Conservation (phyloP, 2,329 filamentous ascomycete genomes). For the Trichoderma aggressivum region DNA sequence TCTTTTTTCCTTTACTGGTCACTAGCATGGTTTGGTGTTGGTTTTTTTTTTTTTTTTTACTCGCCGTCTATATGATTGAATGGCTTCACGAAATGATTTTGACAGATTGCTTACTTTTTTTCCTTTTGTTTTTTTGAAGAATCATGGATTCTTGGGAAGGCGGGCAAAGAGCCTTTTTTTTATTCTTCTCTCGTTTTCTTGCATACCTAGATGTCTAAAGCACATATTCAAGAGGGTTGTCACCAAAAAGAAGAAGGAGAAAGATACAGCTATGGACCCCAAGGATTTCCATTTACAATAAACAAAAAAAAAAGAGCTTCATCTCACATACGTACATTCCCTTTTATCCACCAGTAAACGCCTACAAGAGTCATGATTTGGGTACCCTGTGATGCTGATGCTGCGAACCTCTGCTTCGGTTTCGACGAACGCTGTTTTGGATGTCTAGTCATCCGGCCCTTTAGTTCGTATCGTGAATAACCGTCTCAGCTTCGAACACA, state of each 20-base stretch:
- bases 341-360: conserved; percentile 3
- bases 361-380: conserved; percentile 8
- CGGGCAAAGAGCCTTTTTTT: neutral
- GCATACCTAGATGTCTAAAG: conserved; percentile 15
- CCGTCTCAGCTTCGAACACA: neutral
- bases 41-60: neutral
- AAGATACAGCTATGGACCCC: neutral
- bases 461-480: neutral
- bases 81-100: conserved; percentile 13
- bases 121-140: neutral
- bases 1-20: neutral
- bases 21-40: conserved; percentile 9
- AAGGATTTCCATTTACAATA: neutral
- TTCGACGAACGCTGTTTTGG: neutral
- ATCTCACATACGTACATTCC: neutral
- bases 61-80: neutral
- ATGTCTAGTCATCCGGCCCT: neutral
- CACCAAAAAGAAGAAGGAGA: neutral
- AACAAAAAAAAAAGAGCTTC: conserved; percentile 10
- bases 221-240: neutral
- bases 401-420: neutral
- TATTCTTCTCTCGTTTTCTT: neutral
- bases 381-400: conserved; percentile 1
- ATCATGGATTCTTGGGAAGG: neutral
- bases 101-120: neutral